These are phyloP conservation scores for Exophiala phaeomuriformis DNA, from an alignment of 2,329 filamentous ascomycete species.

Conservation along the genomic window DNA sequence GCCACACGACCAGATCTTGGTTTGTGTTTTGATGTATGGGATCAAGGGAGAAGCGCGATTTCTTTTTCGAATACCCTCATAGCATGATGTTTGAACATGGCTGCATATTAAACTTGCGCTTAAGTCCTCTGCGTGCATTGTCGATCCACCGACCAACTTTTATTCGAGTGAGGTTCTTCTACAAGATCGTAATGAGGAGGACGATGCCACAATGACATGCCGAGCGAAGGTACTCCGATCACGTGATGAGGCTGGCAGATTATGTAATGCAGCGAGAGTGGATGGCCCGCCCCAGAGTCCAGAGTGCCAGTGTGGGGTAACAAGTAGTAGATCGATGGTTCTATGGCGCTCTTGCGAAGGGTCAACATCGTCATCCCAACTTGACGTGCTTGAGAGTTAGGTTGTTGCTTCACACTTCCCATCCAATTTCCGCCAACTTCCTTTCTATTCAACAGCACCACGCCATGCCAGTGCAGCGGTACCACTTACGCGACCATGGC, in stretches of 20 bases:
- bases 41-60: background rate
- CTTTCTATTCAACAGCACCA: background rate
- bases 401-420: background rate
- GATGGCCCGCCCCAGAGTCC: too few species aligned
- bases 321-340: too few species aligned
- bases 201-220: too few species aligned
- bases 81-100: background rate
- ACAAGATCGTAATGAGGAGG: too few species aligned
- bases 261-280: too few species aligned
- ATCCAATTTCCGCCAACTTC: background rate
- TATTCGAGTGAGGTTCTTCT: too few species aligned
- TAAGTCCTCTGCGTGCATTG: background rate
- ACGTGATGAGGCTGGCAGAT: background rate
- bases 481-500: slow-evolving; percentile 14
- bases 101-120: background rate
- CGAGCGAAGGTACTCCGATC: too few species aligned
- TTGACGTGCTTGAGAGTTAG: too few species aligned
- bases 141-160: too few species aligned
- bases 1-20: background rate
- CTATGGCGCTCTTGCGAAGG: too few species aligned
- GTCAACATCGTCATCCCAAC: too few species aligned
- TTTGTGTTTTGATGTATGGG: background rate
- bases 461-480: slow-evolving; percentile 4
- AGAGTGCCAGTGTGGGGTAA: too few species aligned
- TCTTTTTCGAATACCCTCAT: slow-evolving; percentile 10